These are phyloP conservation scores for Solanum chilense DNA, from an alignment of 257 asterid species.

Conservation along the genomic window DNA sequence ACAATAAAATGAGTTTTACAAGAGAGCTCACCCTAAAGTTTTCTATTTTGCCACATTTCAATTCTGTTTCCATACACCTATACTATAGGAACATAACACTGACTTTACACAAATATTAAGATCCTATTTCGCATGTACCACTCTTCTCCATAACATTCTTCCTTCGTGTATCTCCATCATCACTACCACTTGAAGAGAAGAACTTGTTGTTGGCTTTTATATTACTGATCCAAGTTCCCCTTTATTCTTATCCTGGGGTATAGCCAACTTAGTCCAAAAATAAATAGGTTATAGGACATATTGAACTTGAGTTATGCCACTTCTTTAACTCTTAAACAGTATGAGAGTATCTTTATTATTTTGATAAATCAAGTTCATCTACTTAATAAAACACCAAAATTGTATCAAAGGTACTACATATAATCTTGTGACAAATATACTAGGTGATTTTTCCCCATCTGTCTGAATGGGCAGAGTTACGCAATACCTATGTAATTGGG, in stretches of 20 bases:
- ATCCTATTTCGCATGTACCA: background rate
- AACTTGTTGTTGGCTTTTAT: background rate
- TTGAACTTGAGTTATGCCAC: background rate
- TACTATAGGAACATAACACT: background rate
- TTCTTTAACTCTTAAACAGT: background rate
- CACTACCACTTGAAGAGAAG: background rate
- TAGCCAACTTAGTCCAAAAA: background rate
- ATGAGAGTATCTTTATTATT: background rate
- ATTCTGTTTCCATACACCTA: background rate
- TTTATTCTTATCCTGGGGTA: background rate
- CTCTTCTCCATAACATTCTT: background rate
- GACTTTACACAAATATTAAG: background rate
- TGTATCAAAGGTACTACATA: background rate
- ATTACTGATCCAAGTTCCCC: background rate
- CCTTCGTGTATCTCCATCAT: background rate
- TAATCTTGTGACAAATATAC: background rate
- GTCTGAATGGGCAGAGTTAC: background rate
- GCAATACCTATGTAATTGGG: background rate
- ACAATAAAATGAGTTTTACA: background rate
- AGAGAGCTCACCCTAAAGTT: background rate
- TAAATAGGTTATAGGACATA: background rate
- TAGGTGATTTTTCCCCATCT: background rate
- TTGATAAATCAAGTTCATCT: background rate
- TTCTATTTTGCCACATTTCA: background rate
- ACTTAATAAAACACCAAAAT: background rate